These are phyloP conservation scores for Dictyostelium citrinum DNA, from an alignment of 78 protist species.

Conservation along the genomic window DNA sequence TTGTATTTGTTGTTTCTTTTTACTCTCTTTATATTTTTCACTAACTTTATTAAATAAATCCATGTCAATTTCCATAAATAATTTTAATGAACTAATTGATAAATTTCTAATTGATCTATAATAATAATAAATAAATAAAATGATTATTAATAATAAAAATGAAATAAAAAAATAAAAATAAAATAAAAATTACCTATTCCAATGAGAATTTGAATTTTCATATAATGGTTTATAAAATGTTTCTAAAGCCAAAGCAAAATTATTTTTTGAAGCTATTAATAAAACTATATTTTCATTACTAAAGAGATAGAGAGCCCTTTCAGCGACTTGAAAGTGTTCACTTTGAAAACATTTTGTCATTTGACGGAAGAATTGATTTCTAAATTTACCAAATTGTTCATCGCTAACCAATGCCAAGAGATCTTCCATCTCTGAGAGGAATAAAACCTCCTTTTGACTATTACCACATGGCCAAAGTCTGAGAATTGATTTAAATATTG, in stretches of 20 bases:
- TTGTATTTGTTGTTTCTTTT: conserved; percentile 24
- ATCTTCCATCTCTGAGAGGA: conserved; percentile 66
- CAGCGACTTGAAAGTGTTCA: conserved; percentile 77
- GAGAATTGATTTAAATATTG: conserved; percentile 17
- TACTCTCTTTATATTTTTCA: conserved; percentile 27
- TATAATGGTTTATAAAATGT: conserved; percentile 35
- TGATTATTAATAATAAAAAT: not conserved
- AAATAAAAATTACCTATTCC: conserved; percentile 53
- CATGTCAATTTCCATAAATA: conserved; percentile 72
- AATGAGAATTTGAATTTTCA: conserved; percentile 62
- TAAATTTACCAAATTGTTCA: conserved; percentile 14
- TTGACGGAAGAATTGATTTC: conserved; percentile 36
- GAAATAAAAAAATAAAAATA: not conserved
- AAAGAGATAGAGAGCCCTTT: conserved; percentile 67
- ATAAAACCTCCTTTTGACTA: conserved; percentile 74
- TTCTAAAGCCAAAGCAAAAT: not conserved
- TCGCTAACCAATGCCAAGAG: conserved; percentile 7
- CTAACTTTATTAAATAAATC: conserved; percentile 26
- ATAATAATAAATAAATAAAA: not conserved
- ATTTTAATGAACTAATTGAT: conserved; percentile 60
- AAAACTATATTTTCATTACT: conserved; percentile 59
- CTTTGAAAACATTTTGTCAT: conserved; percentile 51
- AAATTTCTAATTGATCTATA: conserved; percentile 55
- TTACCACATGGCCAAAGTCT: conserved; percentile 72
- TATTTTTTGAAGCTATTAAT: conserved; percentile 34